phyloP scores from a whole-genome alignment of 208 protist genomes.

The Tritrichomonas musculus region DNA sequence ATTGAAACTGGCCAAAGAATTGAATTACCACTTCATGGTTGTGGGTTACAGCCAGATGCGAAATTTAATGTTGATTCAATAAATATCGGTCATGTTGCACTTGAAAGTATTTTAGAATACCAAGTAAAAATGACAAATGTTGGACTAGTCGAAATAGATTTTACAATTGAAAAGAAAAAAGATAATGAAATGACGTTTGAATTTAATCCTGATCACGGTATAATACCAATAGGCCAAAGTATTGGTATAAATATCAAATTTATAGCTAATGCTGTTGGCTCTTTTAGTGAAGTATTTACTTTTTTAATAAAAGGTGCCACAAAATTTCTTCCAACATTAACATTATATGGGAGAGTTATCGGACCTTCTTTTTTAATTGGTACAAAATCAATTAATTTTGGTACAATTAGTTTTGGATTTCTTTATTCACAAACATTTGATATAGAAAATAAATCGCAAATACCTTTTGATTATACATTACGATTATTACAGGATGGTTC shows the following conservation, averaged over 20 bases:
- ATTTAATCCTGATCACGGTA: neutral
- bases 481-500: neutral
- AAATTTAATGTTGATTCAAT: neutral
- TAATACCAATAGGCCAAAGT: neutral
- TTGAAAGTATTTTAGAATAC: conserved; percentile 30
- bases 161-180: neutral
- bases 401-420: neutral
- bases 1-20: neutral
- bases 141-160: neutral
- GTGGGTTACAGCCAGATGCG: neutral
- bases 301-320: neutral
- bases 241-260: neutral
- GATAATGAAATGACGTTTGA: neutral
- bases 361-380: neutral
- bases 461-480: neutral
- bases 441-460: neutral
- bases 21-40: neutral
- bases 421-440: neutral
- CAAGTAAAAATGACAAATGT: neutral
- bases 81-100: neutral
- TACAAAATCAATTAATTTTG: neutral
- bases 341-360: neutral
- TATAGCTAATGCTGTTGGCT: neutral
- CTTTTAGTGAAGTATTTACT: neutral
- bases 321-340: neutral